Evolutionary conservation across 495 filamentous ascomycete species (phyloP), one percentile per base, ranked within the genome.

Genomic region (Trichoderma gamsii): DNA sequence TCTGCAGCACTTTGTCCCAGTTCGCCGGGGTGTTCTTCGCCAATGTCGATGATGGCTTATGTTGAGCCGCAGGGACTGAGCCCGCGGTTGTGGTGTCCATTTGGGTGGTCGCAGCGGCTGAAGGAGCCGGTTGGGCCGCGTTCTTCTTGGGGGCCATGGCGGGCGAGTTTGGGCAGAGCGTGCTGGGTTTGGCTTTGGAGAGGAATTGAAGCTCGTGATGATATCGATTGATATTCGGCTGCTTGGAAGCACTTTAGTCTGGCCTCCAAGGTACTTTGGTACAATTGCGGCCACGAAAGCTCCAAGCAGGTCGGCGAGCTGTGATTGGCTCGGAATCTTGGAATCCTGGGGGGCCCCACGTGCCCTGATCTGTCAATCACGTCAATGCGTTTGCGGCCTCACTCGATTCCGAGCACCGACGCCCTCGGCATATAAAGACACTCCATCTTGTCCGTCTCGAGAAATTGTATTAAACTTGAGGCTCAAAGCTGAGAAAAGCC

Each of bases 1-100:
- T 79, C 79, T 79, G 69, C 77, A 83, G 68, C 74, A 80, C 73
- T 76, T 76, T 69, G 72, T 80, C 72, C 73, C 74, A 75, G 61
- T 64, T 69, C 68, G 74, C 73, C 9, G 51, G 25, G 32, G 64
- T 12, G 77, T 66, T 49, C 63, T 74, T 46, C 11, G 74, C 44
- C 43, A 75, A 59, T 25, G 63, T 29, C 15, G 63, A 29, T n/a
- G 44, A 8, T 32, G 73, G 69, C n/a, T 74, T 63, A 68, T 73
- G 65, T 43, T 78, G 61, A 44, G 79, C 69, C 49, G 79, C 74
- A 27, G 67, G 46, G 63, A 66, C 38, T 29, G 69, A 70, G 65
- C 41, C 69, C 27, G 71, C 51, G 6, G 70, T 35, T 35, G 70
- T 69, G 41, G 71, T 67, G 41, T 73, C 69, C n/a, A 73, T 12